These are phyloP conservation scores for Condylostoma magnum DNA, from an alignment of 169 alveolate genomes.

Conservation along the genomic window DNA sequence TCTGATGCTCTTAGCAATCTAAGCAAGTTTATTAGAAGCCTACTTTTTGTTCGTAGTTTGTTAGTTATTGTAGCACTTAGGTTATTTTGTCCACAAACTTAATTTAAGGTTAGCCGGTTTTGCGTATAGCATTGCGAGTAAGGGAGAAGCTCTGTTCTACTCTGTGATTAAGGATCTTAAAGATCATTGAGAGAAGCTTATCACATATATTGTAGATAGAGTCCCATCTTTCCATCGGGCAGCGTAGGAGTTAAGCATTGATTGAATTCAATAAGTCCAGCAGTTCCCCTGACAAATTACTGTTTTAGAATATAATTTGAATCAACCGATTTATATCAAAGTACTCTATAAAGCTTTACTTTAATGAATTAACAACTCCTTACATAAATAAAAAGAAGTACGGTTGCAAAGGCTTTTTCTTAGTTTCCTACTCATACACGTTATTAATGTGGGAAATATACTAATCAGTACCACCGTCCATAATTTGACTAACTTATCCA, in stretches of 20 bases:
- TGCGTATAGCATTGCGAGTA: slow-evolving; percentile 1
- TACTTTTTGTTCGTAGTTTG: background rate
- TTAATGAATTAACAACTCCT: slow-evolving; percentile 11
- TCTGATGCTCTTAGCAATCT: slow-evolving; percentile 14
- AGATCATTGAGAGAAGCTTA: slow-evolving; percentile 4
- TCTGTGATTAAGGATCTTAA: slow-evolving; percentile 10
- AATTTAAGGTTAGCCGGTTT: background rate
- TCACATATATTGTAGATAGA: slow-evolving; percentile 12
- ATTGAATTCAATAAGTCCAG: slow-evolving; percentile 16
- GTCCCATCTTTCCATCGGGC: background rate
- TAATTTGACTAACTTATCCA: background rate
- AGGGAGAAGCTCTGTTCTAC: slow-evolving; percentile 7
- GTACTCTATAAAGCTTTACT: background rate
- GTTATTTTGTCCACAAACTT: background rate
- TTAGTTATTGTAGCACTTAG: background rate
- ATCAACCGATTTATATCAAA: background rate
- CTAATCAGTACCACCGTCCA: too few species aligned
- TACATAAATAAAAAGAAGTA: background rate
- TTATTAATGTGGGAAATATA: too few species aligned
- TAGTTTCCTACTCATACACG: too few species aligned
- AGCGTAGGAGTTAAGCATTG: background rate
- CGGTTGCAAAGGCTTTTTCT: slow-evolving; percentile 15
- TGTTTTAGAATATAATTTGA: background rate
- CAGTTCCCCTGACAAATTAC: background rate
- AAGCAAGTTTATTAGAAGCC: slow-evolving; percentile 2